Conservation (phyloP, 2,329 filamentous ascomycete genomes). For the Cercospora beticola region DNA sequence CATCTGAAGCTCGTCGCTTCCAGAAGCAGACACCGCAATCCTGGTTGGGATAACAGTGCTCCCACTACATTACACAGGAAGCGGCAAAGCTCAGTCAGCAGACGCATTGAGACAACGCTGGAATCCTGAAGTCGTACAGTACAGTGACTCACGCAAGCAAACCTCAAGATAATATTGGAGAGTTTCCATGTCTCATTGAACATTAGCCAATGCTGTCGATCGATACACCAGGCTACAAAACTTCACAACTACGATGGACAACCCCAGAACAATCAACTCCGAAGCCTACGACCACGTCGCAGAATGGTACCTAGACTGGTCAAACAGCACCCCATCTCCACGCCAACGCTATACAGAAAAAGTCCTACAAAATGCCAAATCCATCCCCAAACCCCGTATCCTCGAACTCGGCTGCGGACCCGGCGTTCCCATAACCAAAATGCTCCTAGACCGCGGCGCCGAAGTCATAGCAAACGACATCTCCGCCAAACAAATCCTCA, state of each 20-base stretch:
- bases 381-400: conserved; percentile 21
- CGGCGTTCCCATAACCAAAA: conserved; percentile 37
- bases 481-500: conserved; percentile 24
- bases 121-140: background rate
- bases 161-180: background rate
- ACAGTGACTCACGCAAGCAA: background rate
- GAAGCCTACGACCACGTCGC: conserved; percentile 42
- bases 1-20: background rate
- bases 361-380: conserved; percentile 31
- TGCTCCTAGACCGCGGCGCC: conserved; percentile 29
- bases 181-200: background rate
- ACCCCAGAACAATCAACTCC: conserved; percentile 22
- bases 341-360: conserved; percentile 38
- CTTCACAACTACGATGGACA: background rate
- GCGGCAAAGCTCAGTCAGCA: background rate
- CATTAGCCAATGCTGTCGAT: background rate
- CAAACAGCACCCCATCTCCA: conserved; percentile 28
- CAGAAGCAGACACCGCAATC: background rate
- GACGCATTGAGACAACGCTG: background rate
- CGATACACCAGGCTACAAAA: background rate
- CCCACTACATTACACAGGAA: background rate
- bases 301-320: conserved; percentile 41
- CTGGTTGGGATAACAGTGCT: background rate
- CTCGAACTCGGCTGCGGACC: conserved; percentile 47
- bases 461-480: conserved; percentile 31